Percentiles rank a stretch among this genome's conserved stretches.
These are phyloP conservation scores for Pythium utonaiense DNA, from an alignment of 352 stramenopile genomes.

Conservation along the genomic window DNA sequence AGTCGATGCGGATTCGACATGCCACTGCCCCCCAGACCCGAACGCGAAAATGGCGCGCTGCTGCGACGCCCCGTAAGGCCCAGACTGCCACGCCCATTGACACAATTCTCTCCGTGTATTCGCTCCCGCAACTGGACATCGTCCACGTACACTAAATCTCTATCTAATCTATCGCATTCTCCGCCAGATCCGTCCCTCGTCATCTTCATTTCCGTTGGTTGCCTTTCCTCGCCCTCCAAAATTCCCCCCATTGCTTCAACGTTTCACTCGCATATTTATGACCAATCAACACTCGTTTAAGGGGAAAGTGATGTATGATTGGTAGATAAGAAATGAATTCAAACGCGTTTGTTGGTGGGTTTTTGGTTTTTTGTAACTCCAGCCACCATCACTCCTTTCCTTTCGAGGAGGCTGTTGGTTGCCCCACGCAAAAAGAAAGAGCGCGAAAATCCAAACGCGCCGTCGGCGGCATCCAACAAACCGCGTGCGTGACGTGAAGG, in stretches of 20 bases:
- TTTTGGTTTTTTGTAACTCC: slow-evolving; percentile 27
- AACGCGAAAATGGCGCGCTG: background rate
- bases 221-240: background rate
- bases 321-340: slow-evolving; percentile 5
- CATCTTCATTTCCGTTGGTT: background rate
- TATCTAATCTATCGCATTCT: background rate
- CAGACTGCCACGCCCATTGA: background rate
- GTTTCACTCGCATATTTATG: background rate
- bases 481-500: background rate
- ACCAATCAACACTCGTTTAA: too few species aligned
- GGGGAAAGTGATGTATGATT: slow-evolving; percentile 10
- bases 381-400: slow-evolving; percentile 21
- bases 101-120: background rate
- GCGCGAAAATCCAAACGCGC: slow-evolving; percentile 21
- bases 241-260: slow-evolving; percentile 9
- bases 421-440: slow-evolving; percentile 25
- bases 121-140: background rate
- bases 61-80: background rate
- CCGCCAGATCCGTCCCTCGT: background rate
- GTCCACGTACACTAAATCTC: background rate
- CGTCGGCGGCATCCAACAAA: background rate
- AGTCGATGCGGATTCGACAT: background rate
- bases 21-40: background rate
- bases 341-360: slow-evolving; percentile 1
- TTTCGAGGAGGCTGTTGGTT: slow-evolving; percentile 21